Evolutionary conservation across 2,329 filamentous ascomycete species (phyloP).

Genomic region (Seiridium unicorne): DNA sequence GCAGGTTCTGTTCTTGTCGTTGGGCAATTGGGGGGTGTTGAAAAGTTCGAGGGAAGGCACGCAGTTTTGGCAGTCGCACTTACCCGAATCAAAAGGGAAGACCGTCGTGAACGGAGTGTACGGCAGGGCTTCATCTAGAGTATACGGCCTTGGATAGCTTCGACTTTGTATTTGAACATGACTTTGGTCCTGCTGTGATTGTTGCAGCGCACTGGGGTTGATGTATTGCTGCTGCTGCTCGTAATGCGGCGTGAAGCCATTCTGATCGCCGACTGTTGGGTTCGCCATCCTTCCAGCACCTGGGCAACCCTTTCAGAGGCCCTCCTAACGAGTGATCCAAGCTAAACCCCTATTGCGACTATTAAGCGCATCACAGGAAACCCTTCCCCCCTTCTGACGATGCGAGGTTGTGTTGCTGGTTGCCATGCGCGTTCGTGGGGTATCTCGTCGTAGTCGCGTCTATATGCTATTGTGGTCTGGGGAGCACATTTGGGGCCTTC

Average conservation of each 20-base stretch:
- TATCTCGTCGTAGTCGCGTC: neutral
- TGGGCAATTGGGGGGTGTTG: too few relatives aligned
- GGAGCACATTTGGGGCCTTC: neutral
- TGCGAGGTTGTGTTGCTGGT: neutral
- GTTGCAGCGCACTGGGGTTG: conserved; percentile 14
- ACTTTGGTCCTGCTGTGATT: neutral
- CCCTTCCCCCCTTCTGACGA: conserved; percentile 3
- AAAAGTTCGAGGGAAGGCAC: neutral
- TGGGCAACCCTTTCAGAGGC: neutral
- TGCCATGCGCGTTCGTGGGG: conserved; percentile 5
- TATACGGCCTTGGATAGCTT: conserved; percentile 44
- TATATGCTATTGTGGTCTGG: neutral
- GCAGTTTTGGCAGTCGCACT: conserved; percentile 19
- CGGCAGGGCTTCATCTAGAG: conserved; percentile 74
- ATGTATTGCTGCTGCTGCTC: conserved; percentile 10
- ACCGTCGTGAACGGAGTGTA: conserved; percentile 81
- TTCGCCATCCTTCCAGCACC: conserved; percentile 1
- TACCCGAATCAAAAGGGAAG: conserved; percentile 75
- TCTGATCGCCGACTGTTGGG: conserved; percentile 14
- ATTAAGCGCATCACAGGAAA: neutral
- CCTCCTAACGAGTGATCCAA: neutral
- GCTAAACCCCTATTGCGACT: neutral
- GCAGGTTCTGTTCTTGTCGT: too few relatives aligned
- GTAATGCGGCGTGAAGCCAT: conserved; percentile 23
- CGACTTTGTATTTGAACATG: neutral